A percentile compares a stretch with the other conserved stretches of the same genome.
Conservation (phyloP, 2,329 filamentous ascomycete genomes). For the Exophiala viscosa region DNA sequence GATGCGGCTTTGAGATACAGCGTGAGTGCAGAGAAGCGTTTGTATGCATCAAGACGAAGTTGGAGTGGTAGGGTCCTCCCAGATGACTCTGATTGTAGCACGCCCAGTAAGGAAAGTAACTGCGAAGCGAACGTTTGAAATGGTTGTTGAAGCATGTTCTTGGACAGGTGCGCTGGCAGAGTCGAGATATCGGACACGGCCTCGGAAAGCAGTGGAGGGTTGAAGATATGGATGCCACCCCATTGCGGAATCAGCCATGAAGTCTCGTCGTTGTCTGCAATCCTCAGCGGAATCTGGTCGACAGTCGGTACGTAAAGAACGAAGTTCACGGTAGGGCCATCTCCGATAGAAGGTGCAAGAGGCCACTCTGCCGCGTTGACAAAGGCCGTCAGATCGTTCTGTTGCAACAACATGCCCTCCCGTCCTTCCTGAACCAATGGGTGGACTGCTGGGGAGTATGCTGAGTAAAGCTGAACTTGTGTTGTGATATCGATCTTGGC, state of each 20-base stretch:
- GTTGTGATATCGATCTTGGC: slow-evolving; percentile 96
- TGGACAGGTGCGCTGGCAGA: slow-evolving; percentile 51
- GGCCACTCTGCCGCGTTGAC: slow-evolving; percentile 99
- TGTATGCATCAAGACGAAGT: slow-evolving; percentile 76
- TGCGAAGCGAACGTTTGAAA: slow-evolving; percentile 90
- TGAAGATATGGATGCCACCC: slow-evolving; percentile 74
- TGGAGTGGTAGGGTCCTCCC: slow-evolving; percentile 60
- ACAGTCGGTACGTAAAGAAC: slow-evolving; percentile 82
- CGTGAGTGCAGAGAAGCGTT: slow-evolving; percentile 79
- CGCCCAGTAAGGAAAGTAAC: slow-evolving; percentile 79
- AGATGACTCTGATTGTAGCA: slow-evolving; percentile 48
- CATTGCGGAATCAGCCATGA: slow-evolving; percentile 97
- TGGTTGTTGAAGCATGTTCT: slow-evolving; percentile 67
- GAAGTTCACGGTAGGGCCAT: slow-evolving; percentile 91
- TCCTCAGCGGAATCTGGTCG: slow-evolving; percentile 55
- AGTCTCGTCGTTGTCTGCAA: slow-evolving; percentile 59
- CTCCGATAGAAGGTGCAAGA: slow-evolving; percentile 83
- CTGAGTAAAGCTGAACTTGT: slow-evolving; percentile 89
- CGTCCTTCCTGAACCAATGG: slow-evolving; percentile 49
- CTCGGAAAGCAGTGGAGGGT: slow-evolving; percentile 41
- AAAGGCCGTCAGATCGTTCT: slow-evolving; percentile 86
- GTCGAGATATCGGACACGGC: slow-evolving; percentile 11
- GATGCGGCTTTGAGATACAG: slow-evolving; percentile 86
- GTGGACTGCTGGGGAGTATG: slow-evolving; percentile 60
- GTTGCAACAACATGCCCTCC: slow-evolving; percentile 53